Evolutionary conservation across 2,329 filamentous ascomycete species (phyloP), one percentile per base, ranked within the genome.

Genomic region (Hymenoscyphus scutula): DNA sequence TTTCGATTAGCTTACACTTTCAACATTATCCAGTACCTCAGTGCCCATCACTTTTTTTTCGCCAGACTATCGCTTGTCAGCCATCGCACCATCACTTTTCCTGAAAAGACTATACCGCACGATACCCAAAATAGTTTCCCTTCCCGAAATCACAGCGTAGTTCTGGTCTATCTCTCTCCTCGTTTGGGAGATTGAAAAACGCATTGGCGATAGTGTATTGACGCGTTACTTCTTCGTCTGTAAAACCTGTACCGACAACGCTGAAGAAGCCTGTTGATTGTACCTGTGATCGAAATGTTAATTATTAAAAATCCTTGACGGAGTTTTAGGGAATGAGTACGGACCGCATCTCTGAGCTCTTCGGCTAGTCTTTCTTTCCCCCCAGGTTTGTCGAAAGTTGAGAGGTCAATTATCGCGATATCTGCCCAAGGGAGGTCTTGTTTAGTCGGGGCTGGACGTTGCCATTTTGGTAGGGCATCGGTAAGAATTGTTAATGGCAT

Each of bases 141-240:
- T 78, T 75, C 51, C 78, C 80, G 0, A 82, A 76, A 56, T 82
- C 78, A 30, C 74, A 74, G 30, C 77, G 77, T 64, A 77, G 75
- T 25, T 79, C 79, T 65, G 82, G 84, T 65, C 82, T 82, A 70
- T 87, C 82, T 23, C 83, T 82, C 70, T 87, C 83, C 23, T 84
- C 80, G 0, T 78, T 76, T 0, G 84, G 77, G 1, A 86, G 74
- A 5, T 81, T 72, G 69, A 86, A 86, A 63, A 87, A 80, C 37
- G 81, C 77, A 61, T 83, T 82, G 1, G 81, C 84, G 3, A 88
- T 78, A 25, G 83, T 82, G 64, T 86, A 87, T 64, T 87, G 84
- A 8, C 77, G 75, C 65, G 86, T 80, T 1, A 87, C 79, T 68
- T 84, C 77, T 54, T 85, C 83, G 68, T 86, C 82, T 1, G 74